These are phyloP conservation scores for Prunus yedoensis DNA, from an alignment of 331 rosid genomes.

Conservation along the genomic window DNA sequence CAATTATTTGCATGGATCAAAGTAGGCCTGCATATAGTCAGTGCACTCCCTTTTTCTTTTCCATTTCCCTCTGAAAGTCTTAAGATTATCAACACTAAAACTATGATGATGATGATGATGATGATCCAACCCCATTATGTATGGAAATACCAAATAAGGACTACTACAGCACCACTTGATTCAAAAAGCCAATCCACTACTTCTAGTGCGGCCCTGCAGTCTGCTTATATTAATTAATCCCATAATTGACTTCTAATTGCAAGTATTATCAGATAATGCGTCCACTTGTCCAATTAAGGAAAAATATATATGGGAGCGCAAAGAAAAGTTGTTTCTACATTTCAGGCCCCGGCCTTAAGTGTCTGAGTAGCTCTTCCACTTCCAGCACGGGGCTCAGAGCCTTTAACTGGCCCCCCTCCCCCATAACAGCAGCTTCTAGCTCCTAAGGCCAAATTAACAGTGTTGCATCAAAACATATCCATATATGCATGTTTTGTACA, in stretches of 20 bases:
- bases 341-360: background rate
- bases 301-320: background rate
- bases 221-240: background rate
- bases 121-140: background rate
- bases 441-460: background rate
- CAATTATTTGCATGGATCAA: background rate
- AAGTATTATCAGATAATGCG: background rate
- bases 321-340: background rate
- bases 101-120: background rate
- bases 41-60: too few species aligned
- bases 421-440: background rate
- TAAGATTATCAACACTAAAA: background rate
- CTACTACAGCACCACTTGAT: slow-evolving; percentile 11
- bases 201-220: background rate
- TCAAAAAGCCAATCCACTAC: slow-evolving; percentile 12
- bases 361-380: background rate
- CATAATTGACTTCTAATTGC: background rate
- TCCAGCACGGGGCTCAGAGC: slow-evolving; percentile 18
- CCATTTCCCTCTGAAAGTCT: too few species aligned
- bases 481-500: too few species aligned
- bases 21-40: too few species aligned
- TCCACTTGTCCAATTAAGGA: slow-evolving; percentile 15
- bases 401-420: slow-evolving; percentile 9
- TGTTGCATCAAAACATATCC: too few species aligned
- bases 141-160: slow-evolving; percentile 13